A percentile compares a stretch with the other conserved stretches of the same genome.
Evolutionary conservation across 2,329 filamentous ascomycete species (phyloP).

Genomic region (Fusarium staphyleae): DNA sequence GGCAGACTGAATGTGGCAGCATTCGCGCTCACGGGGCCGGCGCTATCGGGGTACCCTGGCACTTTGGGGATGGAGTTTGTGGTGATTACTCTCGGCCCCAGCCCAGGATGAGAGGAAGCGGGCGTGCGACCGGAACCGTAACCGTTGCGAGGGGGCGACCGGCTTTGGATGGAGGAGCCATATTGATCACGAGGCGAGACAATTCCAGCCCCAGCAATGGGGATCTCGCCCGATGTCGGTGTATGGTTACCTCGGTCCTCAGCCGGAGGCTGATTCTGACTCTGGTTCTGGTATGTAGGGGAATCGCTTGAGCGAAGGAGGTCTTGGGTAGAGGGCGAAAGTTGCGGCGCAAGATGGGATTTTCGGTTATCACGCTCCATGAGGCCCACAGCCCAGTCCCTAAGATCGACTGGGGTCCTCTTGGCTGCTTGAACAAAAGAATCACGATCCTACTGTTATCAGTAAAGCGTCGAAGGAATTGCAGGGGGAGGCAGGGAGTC

Average conservation of each 20-base stretch:
- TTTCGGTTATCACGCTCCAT: constrained; percentile 97
- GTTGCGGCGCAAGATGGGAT: constrained; percentile 84
- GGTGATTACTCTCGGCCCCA: constrained; percentile 60
- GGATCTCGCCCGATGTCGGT: constrained; percentile 76
- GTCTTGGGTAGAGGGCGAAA: constrained; percentile 79
- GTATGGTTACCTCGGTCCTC: constrained; percentile 60
- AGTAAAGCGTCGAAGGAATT: constrained; percentile 6
- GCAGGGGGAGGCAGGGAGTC: constrained; percentile 49
- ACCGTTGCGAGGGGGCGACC: constrained; percentile 61
- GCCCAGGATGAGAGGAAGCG: constrained; percentile 55
- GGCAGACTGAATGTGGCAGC: constrained; percentile 67
- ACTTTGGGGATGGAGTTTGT: constrained; percentile 62
- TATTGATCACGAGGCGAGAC: constrained; percentile 61
- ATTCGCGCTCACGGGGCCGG: constrained; percentile 53
- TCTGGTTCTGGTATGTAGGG: constrained; percentile 51
- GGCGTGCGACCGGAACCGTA: constrained; percentile 54
- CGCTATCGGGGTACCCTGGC: constrained; percentile 48
- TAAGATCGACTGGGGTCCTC: constrained; percentile 90
- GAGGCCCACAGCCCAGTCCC: constrained; percentile 91
- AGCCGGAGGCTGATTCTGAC: constrained; percentile 47
- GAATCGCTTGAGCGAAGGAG: constrained; percentile 72
- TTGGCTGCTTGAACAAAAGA: constrained; percentile 96
- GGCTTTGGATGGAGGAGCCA: constrained; percentile 53
- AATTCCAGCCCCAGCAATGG: constrained; percentile 65
- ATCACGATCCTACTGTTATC: constrained; percentile 76